Base-by-base conservation (phyloP, 352 stramenopile species). In the Salisapilia sapeloensis region DNA sequence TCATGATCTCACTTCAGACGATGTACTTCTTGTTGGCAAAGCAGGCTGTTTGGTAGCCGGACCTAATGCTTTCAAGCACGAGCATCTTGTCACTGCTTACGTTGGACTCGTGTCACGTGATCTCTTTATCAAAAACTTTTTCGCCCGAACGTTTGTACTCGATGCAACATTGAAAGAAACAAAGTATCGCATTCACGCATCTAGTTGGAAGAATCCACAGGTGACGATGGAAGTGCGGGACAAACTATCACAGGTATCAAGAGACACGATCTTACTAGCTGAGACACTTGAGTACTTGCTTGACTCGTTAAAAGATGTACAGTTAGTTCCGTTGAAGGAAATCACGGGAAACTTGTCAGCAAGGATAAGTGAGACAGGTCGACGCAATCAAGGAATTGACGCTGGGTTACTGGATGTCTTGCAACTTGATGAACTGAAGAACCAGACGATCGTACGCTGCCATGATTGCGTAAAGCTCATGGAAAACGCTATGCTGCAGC, bases 121-220 rank as follows among this genome's bases (percentile, higher is more conserved):
- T 54, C 90, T 98, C 8, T 98, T 98, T 42, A 76, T 97, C 44
- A 84, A 95, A 48, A 98, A 98, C 44, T 98, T 96, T 50, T 98
- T 97, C 35, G 90, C 89, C 7, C 66, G 93, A 10, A 85, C 96
- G 14, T 97, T 95, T 50, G 93, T 98, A 34, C 54, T 98, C 8
- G 92, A 92, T 33, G 92, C 94, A 28, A 93, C 95, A 23, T 77
- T 98, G 41, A 93, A 96, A 40, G 79, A 91, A n/a, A 93, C 95
- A 13, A 77, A 87, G 16, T 47, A 74, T 21, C 64, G 96, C 13
- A 83, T 98, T 28, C 82, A 95, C 26, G 53, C 59, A 2, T 70
- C 90, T 7, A 54, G 87, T 27, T n/a, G n/a, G n/a, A 58, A 57
- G 0, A 84, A 98, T 45, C 92, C 89, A 4, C 81, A 61, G 3